Conservation (phyloP, 2,329 filamentous ascomycete species). For the Atkinsonella hypoxylon region DNA sequence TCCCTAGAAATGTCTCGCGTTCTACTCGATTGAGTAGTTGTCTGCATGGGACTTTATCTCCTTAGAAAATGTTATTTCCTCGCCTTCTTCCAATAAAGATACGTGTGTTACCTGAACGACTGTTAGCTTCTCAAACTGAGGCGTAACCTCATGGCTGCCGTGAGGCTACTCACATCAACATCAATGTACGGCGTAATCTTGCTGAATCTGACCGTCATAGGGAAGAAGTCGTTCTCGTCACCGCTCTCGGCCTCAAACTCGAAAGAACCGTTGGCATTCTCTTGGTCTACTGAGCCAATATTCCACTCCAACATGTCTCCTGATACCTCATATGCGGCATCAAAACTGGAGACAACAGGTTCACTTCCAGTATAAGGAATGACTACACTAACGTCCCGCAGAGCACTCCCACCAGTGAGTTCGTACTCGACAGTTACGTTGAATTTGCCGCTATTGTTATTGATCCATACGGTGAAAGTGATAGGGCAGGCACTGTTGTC, state of each 20-base stretch:
- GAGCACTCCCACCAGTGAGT: conserved; percentile 63
- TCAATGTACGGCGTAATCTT: conserved; percentile 82
- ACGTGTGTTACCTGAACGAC: conserved; percentile 48
- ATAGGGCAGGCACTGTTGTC: conserved; percentile 76
- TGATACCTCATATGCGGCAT: conserved; percentile 86
- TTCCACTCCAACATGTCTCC: conserved; percentile 92
- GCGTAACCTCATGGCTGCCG: no score
- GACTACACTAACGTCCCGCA: conserved; percentile 75
- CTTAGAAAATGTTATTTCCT: conserved; percentile 73
- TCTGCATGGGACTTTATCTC: conserved; percentile 69
- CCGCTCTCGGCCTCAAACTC: conserved; percentile 87
- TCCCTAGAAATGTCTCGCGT: no score
- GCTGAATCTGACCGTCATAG: conserved; percentile 83
- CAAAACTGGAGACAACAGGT: conserved; percentile 82
- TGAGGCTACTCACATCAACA: conserved; percentile 63
- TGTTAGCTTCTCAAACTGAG: conserved; percentile 14
- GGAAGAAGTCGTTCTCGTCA: conserved; percentile 94
- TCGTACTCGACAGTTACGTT: conserved; percentile 95
- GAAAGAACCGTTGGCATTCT: conserved; percentile 75
- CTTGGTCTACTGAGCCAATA: conserved; percentile 73
- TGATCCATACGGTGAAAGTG: conserved; percentile 96
- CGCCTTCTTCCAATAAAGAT: conserved; percentile 59
- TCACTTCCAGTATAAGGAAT: conserved; percentile 82
- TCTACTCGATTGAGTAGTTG: conserved; percentile 62
- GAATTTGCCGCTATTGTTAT: conserved; percentile 72